Base-by-base conservation (phyloP, 139 green algal species). In the Coelastrella sp. region DNA sequence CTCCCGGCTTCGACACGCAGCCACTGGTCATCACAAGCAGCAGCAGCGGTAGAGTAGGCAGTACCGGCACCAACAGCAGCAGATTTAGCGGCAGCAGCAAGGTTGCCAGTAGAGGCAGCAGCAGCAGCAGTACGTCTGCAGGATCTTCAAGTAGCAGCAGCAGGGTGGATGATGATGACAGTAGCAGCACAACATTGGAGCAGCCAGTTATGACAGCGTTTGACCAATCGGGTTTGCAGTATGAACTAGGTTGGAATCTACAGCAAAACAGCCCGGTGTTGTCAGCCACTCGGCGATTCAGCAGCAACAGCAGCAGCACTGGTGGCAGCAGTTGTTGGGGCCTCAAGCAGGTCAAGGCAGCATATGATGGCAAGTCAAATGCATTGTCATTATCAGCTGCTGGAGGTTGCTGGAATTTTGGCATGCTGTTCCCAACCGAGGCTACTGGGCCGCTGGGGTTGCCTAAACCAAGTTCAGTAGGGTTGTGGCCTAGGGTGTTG, bases 391-490 rank as follows among this genome's bases (percentile, higher is more conserved):
- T 86, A 22, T 86, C 80, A 60, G 80, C 80, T n/a, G 59, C 59
- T 74, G 80, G 80, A 11, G 80, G 58, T 17, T 64, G n/a, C 22
- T 86, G 80, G 80, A 86, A 65, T 71, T 22, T 86, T n/a, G 80
- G 59, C n/a, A 54, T 86, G 80, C 11, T 74, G 59, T 86, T 86
- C n/a, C 80, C 80, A 4, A 74, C 80, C 58, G 80, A 86, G n/a
- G 20, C 59, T 5, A 86, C 6, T 20, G 80, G 80, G 20, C 80
- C 22, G 7, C 20, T 86, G 60, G 80, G 80, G 8, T 22, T 86
- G 22, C 80, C 80, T 23, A 86, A 60, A 10, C 17, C 23, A 59
- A 11, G 54, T 19, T 13, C 17, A 47, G 19, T 1, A 54, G 61
- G 22, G 65, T 47, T 16, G 65, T 80, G 83, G 80, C 80, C 80